A percentile compares a stretch with the other conserved stretches of the same genome.
These are phyloP conservation scores for Coelastrella sp. DNA, from an alignment of 139 green algal species.

Conservation along the genomic window DNA sequence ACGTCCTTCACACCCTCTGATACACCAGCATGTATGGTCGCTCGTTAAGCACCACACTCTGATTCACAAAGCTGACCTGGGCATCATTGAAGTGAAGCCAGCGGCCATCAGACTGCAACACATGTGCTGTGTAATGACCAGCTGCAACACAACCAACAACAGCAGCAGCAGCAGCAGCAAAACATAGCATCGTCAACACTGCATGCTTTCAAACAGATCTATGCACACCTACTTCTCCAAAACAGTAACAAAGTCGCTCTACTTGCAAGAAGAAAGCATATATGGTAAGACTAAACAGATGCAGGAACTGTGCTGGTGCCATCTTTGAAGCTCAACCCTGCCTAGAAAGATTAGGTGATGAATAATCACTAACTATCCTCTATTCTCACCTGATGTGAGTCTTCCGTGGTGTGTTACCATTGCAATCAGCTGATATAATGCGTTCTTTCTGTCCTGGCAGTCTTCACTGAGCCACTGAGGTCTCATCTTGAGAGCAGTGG, in stretches of 20 bases:
- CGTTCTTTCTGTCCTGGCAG: slow-evolving; percentile 60
- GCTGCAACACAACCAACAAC: slow-evolving; percentile 41
- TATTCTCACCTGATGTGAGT: slow-evolving; percentile 25
- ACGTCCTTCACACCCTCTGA: slow-evolving; percentile 48
- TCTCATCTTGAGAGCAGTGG: slow-evolving; percentile 55
- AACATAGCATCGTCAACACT: too few relatives aligned
- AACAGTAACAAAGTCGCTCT: too few relatives aligned
- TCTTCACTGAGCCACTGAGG: slow-evolving; percentile 61
- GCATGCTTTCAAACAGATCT: too few relatives aligned
- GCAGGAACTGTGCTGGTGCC: too few relatives aligned
- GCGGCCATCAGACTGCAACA: slow-evolving; percentile 69
- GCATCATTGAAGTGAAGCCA: slow-evolving; percentile 88
- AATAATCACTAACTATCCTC: too few relatives aligned
- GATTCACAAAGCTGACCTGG: slow-evolving; percentile 62
- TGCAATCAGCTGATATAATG: slow-evolving; percentile 74
- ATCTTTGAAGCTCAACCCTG: too few relatives aligned
- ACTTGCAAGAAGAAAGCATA: too few relatives aligned
- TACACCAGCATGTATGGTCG: slow-evolving; percentile 85
- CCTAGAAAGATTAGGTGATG: too few relatives aligned
- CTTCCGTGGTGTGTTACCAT: slow-evolving; percentile 82
- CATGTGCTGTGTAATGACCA: slow-evolving; percentile 89
- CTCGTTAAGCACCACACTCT: slow-evolving; percentile 64
- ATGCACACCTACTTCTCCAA: too few relatives aligned
- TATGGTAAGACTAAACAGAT: too few relatives aligned
- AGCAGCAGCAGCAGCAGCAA: slow-evolving; percentile 1